phyloP scores from a whole-genome alignment of 208 protist genomes.

The Herpetomonas samuelpessoai region DNA sequence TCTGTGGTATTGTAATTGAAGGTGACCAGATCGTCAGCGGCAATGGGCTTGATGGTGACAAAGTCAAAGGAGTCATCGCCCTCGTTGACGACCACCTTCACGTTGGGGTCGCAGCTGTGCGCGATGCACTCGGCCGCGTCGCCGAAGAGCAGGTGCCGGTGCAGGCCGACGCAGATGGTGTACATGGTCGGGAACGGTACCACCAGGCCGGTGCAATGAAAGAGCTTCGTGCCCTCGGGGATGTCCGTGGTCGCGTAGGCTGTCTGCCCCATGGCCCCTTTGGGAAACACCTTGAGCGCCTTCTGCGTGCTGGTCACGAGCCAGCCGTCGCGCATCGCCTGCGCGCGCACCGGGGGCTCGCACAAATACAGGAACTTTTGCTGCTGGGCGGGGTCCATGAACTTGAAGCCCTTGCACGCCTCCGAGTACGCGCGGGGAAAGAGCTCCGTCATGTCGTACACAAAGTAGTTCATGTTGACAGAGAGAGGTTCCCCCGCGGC shows the following conservation, averaged over 20 bases:
- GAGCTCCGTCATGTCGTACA: slow-evolving; percentile 77
- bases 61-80: slow-evolving; percentile 66
- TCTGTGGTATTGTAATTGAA: slow-evolving; percentile 91
- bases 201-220: slow-evolving; percentile 66
- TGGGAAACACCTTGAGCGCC: slow-evolving; percentile 56
- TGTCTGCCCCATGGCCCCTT: slow-evolving; percentile 83
- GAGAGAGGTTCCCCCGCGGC: slow-evolving; percentile 34
- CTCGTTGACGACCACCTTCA: slow-evolving; percentile 50
- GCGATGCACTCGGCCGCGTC: slow-evolving; percentile 87
- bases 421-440: slow-evolving; percentile 55
- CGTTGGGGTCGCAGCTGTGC: slow-evolving; percentile 88
- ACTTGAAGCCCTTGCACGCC: slow-evolving; percentile 65
- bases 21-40: slow-evolving; percentile 71
- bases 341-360: slow-evolving; percentile 75
- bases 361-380: slow-evolving; percentile 72
- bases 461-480: slow-evolving; percentile 87
- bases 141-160: slow-evolving; percentile 78
- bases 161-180: slow-evolving; percentile 79
- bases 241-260: slow-evolving; percentile 66
- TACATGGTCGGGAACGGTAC: slow-evolving; percentile 89
- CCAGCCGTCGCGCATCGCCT: slow-evolving; percentile 84
- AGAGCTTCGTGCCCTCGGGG: slow-evolving; percentile 38
- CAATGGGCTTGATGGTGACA: slow-evolving; percentile 53
- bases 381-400: slow-evolving; percentile 59
- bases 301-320: slow-evolving; percentile 55